Evolutionary conservation across 2,329 filamentous ascomycete genomes (phyloP), one percentile per base, ranked within the genome.

Genomic region (Apiospora arundinis): DNA sequence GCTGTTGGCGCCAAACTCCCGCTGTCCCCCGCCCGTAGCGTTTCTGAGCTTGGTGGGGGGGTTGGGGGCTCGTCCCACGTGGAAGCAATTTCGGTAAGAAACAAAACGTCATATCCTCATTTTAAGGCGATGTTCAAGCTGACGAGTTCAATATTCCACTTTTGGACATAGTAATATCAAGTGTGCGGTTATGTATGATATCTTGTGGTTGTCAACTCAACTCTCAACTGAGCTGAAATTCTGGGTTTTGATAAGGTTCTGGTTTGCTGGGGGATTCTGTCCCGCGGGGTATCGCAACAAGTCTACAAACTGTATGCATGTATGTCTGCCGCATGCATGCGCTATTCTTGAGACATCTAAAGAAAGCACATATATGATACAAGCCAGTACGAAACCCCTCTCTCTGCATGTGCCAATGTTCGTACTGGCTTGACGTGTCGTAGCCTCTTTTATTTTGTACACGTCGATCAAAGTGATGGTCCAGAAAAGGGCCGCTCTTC

Each of bases 401-500:
- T 6, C 45, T 46, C 7, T 46, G 45, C 12, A 11, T 56, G 49
- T 56, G 25, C 25, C 49, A 56, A 56, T 60, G 52, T 28, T 56
- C 52, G 52, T 21, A 32, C 37, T 37, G 52, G 16, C 16, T 32
- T 21, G 18, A 60, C 16, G 16, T 37, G 12, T n/a, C n/a, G n/a
- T n/a, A n/a, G 25, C 28, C 3, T 56, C 49, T 45, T 28, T 68
- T n/a, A 32, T 60, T 56, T 28, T 69, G 68, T 70, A 56, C 60
- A 60, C 21, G 76, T 56, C 25, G 1, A 32, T 56, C 49, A 60
- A 11, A 60, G 25, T 9, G 28, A 48, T 14, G 75, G 73, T 2
- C 76, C 76, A 1, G 72, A 71, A 67, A 76, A 79, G 25, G 78
- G 75, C 68, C 80, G 77, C 12, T 76, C 74, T 71, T 87, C 79